Base-by-base conservation (phyloP, 208 protist genomes). In the Trypanosoma rangeli region DNA sequence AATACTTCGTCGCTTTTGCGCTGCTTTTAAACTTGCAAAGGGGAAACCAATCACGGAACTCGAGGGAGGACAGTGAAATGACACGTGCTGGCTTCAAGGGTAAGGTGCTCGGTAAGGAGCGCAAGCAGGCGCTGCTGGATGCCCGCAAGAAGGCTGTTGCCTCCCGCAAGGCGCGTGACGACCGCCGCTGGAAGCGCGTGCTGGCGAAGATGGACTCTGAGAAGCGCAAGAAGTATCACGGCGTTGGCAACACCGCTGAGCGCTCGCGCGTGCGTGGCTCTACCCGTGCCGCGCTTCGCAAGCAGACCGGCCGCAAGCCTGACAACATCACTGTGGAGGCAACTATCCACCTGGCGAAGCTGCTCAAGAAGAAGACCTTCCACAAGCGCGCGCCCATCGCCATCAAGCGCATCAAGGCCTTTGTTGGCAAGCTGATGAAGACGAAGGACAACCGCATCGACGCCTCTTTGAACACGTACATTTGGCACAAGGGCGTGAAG, bases 361-460 rank as follows among this genome's bases (percentile, higher is more conserved):
- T 94, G 68, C 80, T 98, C 54, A 93, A 98, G 84, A 93, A 85
- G 85, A 97, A 95, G 75, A 95, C 90, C 72, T 99, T 99, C 96
- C 94, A 98, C 82, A 97, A 97, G 83, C 86, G 97, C 60, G 98
- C 98, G 42, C 98, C 98, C 60, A 82, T 95, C 63, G 98, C 98
- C 49, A 89, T 99, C 78, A 98, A 98, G 80, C 91, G 90, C 74
- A 97, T 99, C 83, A 91, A 92, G 72, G 65, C 85, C 46, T 98
- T 99, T 74, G 98, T 98, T 48, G 79, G 79, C 56, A 92, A 97
- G 82, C 64, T 88, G 73, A 99, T 99, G 97, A 97, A 96, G 76
- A 99, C 98, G 65, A 93, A 92, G 59, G 98, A 99, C 79, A 98
- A 99, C 79, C 95, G 98, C 79, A 88, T 99, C 64, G 97, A 99